phyloP scores from a whole-genome alignment of 2,329 filamentous ascomycete species.

The Septoria linicola region DNA sequence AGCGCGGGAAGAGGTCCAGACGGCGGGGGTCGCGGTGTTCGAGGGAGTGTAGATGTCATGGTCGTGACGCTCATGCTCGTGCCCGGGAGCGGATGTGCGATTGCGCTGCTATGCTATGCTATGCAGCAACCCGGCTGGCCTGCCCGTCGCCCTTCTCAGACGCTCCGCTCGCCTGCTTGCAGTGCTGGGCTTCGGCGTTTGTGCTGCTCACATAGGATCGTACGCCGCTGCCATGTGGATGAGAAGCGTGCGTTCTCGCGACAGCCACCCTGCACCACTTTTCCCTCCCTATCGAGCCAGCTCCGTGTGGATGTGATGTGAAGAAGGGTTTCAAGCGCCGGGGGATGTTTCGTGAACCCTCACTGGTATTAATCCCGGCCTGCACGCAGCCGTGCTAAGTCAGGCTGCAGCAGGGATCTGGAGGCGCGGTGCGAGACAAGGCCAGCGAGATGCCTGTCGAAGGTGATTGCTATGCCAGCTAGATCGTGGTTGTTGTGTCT shows the following conservation, averaged over 20 bases:
- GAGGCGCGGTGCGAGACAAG: constrained; percentile 5
- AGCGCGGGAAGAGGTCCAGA: constrained; percentile 71
- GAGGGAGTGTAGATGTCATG: constrained; percentile 51
- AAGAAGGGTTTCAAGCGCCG: too few species aligned
- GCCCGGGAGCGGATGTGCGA: not conserved
- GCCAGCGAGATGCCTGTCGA: not conserved
- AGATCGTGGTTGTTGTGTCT: not conserved
- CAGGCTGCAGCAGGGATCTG: constrained; percentile 1
- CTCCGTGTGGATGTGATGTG: too few species aligned
- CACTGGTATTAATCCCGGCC: not conserved
- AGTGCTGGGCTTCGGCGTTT: not conserved
- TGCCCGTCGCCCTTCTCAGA: not conserved
- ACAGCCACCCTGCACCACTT: not conserved
- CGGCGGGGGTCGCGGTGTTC: constrained; percentile 63
- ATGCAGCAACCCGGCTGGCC: not conserved
- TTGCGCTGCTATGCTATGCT: too few species aligned
- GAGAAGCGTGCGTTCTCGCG: not conserved
- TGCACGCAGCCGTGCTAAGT: not conserved
- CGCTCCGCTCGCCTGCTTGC: not conserved
- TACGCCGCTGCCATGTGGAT: constrained; percentile 1
- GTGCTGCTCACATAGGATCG: constrained; percentile 2
- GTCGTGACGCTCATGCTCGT: constrained; percentile 13
- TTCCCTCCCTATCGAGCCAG: too few species aligned
- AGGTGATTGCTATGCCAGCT: constrained; percentile 6
- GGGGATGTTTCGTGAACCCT: too few species aligned